Conservation (phyloP, 2,329 filamentous ascomycete species). For the Stenocarpella maydis region DNA sequence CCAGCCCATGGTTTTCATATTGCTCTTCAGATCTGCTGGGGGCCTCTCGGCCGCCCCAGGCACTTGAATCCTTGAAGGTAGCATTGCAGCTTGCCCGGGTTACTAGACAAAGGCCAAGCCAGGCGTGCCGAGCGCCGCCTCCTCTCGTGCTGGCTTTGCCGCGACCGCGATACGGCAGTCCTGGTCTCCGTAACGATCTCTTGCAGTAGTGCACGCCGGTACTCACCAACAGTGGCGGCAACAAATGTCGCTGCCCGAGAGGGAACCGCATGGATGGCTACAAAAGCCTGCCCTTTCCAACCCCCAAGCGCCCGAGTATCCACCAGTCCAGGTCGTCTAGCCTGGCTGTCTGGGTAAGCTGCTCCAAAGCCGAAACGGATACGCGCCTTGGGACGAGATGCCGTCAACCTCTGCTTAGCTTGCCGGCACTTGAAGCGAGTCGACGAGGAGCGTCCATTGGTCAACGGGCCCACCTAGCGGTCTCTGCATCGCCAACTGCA, state of each 20-base stretch:
- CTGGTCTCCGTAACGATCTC: not conserved
- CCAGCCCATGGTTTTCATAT: not conserved
- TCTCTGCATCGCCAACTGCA: not conserved
- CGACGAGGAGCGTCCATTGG: not conserved
- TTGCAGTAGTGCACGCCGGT: not conserved
- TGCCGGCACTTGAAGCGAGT: not conserved
- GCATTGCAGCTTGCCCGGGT: conserved; percentile 1
- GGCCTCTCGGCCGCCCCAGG: too few relatives aligned
- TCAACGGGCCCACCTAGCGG: not conserved
- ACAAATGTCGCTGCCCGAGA: not conserved
- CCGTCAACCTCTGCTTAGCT: not conserved
- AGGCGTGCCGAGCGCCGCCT: not conserved
- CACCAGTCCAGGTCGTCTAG: not conserved
- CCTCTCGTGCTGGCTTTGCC: not conserved
- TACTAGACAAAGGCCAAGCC: not conserved
- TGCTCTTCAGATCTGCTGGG: not conserved
- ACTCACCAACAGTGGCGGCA: not conserved
- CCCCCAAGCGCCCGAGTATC: not conserved
- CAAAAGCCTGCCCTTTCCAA: not conserved
- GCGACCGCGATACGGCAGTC: not conserved
- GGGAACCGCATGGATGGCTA: not conserved
- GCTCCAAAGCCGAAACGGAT: not conserved
- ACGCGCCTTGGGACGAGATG: conserved; percentile 6
- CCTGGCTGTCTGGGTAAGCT: not conserved
- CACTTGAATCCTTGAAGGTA: not conserved